Percentiles rank a stretch among this genome's conserved stretches.
phyloP scores from a whole-genome alignment of 164 flowering plant genomes.

The Vitis amurensis region DNA sequence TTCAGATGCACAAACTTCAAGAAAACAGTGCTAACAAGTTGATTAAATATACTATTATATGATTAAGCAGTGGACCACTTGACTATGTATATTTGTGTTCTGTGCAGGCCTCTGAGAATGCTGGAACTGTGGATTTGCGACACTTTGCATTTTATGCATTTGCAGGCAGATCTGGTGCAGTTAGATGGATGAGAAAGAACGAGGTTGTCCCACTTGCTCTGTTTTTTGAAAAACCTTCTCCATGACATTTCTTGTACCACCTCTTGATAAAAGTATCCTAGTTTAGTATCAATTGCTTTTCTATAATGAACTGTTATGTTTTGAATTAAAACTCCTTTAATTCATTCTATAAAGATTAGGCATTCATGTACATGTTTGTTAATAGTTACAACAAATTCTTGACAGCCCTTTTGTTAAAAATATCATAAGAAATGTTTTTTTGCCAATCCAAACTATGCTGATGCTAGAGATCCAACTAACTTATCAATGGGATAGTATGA shows the following conservation, averaged over 20 bases:
- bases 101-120: conserved; percentile 53
- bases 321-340: too few relatives aligned
- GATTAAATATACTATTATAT: background rate
- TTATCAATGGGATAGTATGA: too few relatives aligned
- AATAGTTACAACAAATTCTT: too few relatives aligned
- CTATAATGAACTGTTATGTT: background rate
- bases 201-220: conserved; percentile 48
- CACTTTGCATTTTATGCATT: conserved; percentile 94
- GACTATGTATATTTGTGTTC: background rate
- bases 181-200: conserved; percentile 78
- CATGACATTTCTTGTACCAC: background rate
- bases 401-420: too few relatives aligned
- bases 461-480: too few relatives aligned
- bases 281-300: background rate
- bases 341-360: too few relatives aligned
- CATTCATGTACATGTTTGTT: too few relatives aligned
- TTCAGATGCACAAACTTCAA: background rate
- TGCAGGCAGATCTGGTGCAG: conserved; percentile 76
- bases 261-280: background rate
- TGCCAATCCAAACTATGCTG: too few relatives aligned
- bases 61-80: background rate
- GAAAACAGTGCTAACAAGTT: background rate
- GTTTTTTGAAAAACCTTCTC: background rate
- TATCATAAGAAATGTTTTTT: too few relatives aligned
- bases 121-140: conserved; percentile 73